A percentile compares a stretch with the other conserved stretches of the same genome.
phyloP scores from a whole-genome alignment of 495 filamentous ascomycete genomes.

The Xylaria bambusicola region DNA sequence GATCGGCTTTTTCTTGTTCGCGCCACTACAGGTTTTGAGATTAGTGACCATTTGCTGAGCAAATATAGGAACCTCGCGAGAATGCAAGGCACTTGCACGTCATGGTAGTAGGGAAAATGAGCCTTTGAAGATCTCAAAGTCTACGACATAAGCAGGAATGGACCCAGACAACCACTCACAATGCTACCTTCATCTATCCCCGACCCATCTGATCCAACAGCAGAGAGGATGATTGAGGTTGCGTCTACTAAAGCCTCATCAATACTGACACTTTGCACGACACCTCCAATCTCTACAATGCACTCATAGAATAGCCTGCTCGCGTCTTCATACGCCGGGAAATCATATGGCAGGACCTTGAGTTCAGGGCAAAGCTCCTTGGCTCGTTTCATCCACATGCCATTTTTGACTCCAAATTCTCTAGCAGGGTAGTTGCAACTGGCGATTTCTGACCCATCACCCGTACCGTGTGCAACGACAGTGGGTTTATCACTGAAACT shows the following conservation, averaged over 20 bases:
- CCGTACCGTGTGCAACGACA: slow-evolving; percentile 83
- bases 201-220: slow-evolving; percentile 67
- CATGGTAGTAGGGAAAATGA: too few species aligned
- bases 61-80: too few species aligned
- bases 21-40: slow-evolving; percentile 43
- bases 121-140: too few species aligned
- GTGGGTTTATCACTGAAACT: slow-evolving; percentile 79
- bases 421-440: slow-evolving; percentile 95
- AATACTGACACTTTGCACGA: slow-evolving; percentile 94
- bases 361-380: slow-evolving; percentile 80
- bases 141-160: too few species aligned
- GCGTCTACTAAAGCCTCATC: slow-evolving; percentile 90
- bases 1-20: slow-evolving; percentile 79
- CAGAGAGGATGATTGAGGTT: slow-evolving; percentile 64
- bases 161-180: too few species aligned
- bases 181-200: slow-evolving; percentile 70
- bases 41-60: too few species aligned
- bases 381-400: slow-evolving; percentile 98
- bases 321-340: slow-evolving; percentile 89
- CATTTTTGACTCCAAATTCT: slow-evolving; percentile 84
- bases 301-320: slow-evolving; percentile 84
- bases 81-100: too few species aligned
- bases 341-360: slow-evolving; percentile 88
- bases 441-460: slow-evolving; percentile 88
- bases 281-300: slow-evolving; percentile 74